phyloP scores from a whole-genome alignment of 2,329 filamentous ascomycete genomes.

The Fusarium sp. region DNA sequence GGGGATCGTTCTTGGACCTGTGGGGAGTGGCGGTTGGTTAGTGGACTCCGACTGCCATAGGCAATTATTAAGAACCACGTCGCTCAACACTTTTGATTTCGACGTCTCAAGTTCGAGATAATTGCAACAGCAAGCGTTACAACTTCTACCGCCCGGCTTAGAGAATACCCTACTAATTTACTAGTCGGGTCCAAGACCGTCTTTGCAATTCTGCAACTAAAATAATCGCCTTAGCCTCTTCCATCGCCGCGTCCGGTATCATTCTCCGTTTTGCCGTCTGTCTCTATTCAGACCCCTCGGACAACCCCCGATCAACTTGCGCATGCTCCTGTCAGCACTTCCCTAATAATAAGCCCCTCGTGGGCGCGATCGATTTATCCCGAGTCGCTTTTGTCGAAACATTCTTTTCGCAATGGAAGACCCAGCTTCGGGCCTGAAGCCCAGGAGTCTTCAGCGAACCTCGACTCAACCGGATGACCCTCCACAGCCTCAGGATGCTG shows the following conservation, averaged over 20 bases:
- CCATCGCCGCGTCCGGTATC: constrained; percentile 1
- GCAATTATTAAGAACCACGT: constrained; percentile 40
- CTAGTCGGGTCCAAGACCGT: not conserved
- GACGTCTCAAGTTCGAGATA: constrained; percentile 5
- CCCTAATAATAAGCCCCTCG: constrained; percentile 43
- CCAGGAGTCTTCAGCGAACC: constrained; percentile 39
- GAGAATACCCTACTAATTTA: not conserved
- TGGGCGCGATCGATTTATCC: constrained; percentile 40
- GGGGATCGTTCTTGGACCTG: constrained; percentile 6
- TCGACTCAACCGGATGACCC: constrained; percentile 41
- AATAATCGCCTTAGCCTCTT: not conserved
- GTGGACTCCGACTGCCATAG: constrained; percentile 26
- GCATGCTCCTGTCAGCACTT: constrained; percentile 35
- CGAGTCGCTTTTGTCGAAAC: constrained; percentile 32
- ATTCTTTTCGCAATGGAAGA: constrained; percentile 41
- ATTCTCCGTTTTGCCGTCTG: constrained; percentile 4
- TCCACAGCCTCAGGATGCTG: constrained; percentile 46
- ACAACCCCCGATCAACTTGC: constrained; percentile 18
- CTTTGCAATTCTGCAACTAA: no score
- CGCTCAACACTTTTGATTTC: constrained; percentile 37
- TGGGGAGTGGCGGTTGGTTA: constrained; percentile 40
- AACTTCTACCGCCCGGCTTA: not conserved
- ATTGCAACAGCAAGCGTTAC: constrained; percentile 6
- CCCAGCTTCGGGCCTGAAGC: constrained; percentile 32
- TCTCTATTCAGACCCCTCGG: constrained; percentile 24